Base-by-base conservation (phyloP, 306 rosid species). In the Gastrolobium villosum region DNA sequence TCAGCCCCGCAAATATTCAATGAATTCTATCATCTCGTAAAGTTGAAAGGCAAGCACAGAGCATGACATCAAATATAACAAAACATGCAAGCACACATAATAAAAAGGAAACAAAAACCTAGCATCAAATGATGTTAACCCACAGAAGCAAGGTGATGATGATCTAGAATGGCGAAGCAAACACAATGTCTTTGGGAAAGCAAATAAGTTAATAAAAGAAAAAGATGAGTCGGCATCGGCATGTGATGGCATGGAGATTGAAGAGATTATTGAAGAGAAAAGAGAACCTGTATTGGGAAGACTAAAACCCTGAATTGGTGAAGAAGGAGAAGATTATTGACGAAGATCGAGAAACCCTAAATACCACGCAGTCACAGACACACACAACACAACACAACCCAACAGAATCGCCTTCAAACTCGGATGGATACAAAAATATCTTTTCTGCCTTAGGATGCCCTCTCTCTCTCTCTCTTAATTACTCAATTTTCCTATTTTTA, bases 351-450 rank as follows among this genome's bases (percentile, higher is more conserved):
- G 79, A 81, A 81, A 81, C 84, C 84, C 84, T 81, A 81, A 79
- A 72, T 71, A 46, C 79, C 71, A 79, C 82, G 56, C 75, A 56
- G 50, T 35, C 10, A 5, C 54, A 48, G 36, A 56, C 46, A 63
- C 28, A 57, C 69, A 32, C 75, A 57, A 71, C 39, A 63, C 49
- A 68, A 56, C 69, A 32, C 75, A 57, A 71, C 39, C 52, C 49
- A 68, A 56, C 34, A 78, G 28, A 55, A 72, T 32, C 76, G 77
- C 61, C 75, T 80, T 65, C 84, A 74, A 79, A 62, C 11, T 71
- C 71, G 83, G 66, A 60, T 78, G 70, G 54, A 79, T 79, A 62
- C 84, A 80, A 72, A 79, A 80, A 73, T 80, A 80, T 80, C 84
- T 80, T 53, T 31, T 79, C 20, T 70, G 2, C 72, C 56, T 61